Evolutionary conservation across 495 filamentous ascomycete genomes (phyloP), one percentile per base, ranked within the genome.

Genomic region (Viridothelium virens): DNA sequence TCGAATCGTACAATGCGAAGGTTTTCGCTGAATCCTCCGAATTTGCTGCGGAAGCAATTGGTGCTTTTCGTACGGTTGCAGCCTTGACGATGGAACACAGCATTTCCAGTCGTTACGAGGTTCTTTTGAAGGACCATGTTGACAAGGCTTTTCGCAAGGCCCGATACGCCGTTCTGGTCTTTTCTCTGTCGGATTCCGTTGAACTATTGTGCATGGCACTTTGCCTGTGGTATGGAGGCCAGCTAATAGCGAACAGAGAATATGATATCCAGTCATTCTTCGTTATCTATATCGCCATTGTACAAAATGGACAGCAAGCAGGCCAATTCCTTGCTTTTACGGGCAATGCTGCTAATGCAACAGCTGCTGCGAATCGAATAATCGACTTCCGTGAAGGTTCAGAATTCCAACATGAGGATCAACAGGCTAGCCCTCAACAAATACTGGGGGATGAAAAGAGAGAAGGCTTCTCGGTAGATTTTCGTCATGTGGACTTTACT

Each of bases 191-290:
- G 1, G 72, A 78, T 53, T 73, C 68, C 7, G 66, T 74, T 4
- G 75, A 78, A 62, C 75, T 77, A 48, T 77, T 81, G 50, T 76
- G 76, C 59, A 78, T 83, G 72, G 85, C 82, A 0, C 72, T 87
- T 5, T 82, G 79, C 2, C 86, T 87, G 64, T 86, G 84, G 83
- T 84, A 82, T 47, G 84, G 85, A 2, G 81, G 80, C 4, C 78
- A 77, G n/a, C 77, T 87, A 11, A 72, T 87, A 14, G 77, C 81
- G 0, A 75, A 73, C 3, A 72, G 74, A 7, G 81, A 86, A 64
- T 76, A 77, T 36, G 71, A 75, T 1, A 71, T 79, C 6, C 70
- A 70, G 2, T 63, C 81, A 25, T 88, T 89, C 70, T 86, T 86
- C 66, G 77, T 86, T 7, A 75, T 85, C 2, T 87, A 85, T 63